Percentiles rank a stretch among this genome's conserved stretches.
Evolutionary conservation across 805 yeast species (phyloP).

Genomic region (Candida loeiensis): DNA sequence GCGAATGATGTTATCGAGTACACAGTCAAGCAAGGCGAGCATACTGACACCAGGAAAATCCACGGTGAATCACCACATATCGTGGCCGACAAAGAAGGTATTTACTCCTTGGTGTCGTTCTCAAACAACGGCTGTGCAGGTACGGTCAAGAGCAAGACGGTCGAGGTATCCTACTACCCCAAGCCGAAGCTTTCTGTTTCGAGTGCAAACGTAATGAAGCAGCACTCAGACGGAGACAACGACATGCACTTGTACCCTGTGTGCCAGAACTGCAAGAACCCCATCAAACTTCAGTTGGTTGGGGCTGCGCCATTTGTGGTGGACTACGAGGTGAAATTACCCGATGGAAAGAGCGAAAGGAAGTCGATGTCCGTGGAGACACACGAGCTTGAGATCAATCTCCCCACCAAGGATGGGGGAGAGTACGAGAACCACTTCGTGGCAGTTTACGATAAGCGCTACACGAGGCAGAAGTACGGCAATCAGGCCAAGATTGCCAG

Average conservation of each 20-base stretch:
- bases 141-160: conserved; percentile 19
- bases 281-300: conserved; percentile 37
- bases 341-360: conserved; percentile 47
- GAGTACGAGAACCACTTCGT: conserved; percentile 56
- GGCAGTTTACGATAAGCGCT: conserved; percentile 63
- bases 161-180: conserved; percentile 21
- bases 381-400: conserved; percentile 27
- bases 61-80: conserved; percentile 21
- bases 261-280: conserved; percentile 29
- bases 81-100: conserved; percentile 38
- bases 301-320: conserved; percentile 70
- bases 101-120: conserved; percentile 38
- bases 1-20: conserved; percentile 32
- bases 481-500: conserved; percentile 13
- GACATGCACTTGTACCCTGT: conserved; percentile 23
- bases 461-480: conserved; percentile 36
- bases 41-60: not conserved
- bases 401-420: conserved; percentile 51
- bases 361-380: conserved; percentile 32
- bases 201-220: conserved; percentile 17
- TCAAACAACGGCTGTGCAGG: conserved; percentile 48
- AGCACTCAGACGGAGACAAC: conserved; percentile 22
- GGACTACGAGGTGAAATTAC: conserved; percentile 58
- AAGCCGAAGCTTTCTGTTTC: conserved; percentile 24
- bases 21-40: conserved; percentile 14